Percentiles rank a stretch among this genome's conserved stretches.
These are phyloP conservation scores for Afroboletus lepidellus DNA, from an alignment of 1,284 basidiomycete genomes.

Conservation along the genomic window DNA sequence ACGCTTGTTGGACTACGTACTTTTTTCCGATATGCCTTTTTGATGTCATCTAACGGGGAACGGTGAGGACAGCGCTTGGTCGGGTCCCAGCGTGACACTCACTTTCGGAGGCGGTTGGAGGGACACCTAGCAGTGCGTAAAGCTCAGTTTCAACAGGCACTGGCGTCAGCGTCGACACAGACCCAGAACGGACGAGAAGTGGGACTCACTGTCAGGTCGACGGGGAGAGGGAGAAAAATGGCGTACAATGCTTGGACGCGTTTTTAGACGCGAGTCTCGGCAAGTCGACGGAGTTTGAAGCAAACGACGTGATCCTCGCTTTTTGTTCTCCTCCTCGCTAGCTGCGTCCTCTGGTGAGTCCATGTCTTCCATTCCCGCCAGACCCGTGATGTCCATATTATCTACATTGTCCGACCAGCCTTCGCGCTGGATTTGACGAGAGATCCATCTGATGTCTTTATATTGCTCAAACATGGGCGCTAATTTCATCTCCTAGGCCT, in stretches of 20 bases:
- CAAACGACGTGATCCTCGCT: not conserved
- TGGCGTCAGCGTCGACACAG: conserved; percentile 28
- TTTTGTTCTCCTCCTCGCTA: not conserved
- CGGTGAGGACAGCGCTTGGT: conserved; percentile 10
- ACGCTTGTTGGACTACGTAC: conserved; percentile 38
- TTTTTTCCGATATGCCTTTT: conserved; percentile 91
- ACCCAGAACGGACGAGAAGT: not conserved
- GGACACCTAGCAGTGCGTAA: conserved; percentile 80
- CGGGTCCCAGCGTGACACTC: conserved; percentile 14
- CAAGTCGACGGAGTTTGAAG: conserved; percentile 35
- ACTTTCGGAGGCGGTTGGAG: conserved; percentile 72
- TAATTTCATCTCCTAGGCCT: conserved; percentile 20
- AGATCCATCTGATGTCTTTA: conserved; percentile 35
- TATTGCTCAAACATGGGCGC: not conserved
- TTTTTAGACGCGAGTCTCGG: conserved; percentile 29
- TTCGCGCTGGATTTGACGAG: conserved; percentile 43
- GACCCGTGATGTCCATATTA: conserved; percentile 64
- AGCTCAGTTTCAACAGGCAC: conserved; percentile 74
- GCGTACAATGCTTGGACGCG: conserved; percentile 23
- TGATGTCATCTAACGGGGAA: conserved; percentile 69
- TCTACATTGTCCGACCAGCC: conserved; percentile 85
- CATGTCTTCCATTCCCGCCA: not conserved
- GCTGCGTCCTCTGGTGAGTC: conserved; percentile 24
- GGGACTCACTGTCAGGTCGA: conserved; percentile 25
- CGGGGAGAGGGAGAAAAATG: conserved; percentile 17